Base-by-base conservation (phyloP, 305 asterid species). In the Vinca major region DNA sequence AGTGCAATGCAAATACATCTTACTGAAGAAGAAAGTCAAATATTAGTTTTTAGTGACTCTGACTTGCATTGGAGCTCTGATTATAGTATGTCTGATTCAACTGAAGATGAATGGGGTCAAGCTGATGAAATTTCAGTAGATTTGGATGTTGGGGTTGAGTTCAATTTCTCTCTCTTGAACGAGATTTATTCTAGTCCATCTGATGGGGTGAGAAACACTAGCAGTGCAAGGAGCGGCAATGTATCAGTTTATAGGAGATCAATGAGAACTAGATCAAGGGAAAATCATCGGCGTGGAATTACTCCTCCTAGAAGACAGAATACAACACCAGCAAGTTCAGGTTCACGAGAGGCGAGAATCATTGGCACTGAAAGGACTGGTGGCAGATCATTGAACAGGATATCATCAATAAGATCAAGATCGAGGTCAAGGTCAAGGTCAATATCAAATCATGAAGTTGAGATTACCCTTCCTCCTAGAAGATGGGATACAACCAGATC, bases 1-100 rank as follows among this genome's bases (percentile, higher is more conserved):
- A 79, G 80, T 74, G 80, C 80, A 10, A 76, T 80, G 73, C 84
- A 80, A 51, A 67, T 75, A 8, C 80, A 75, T 45, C 17, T 62
- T 14, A 26, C 33, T 26, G 33, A 26, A 88, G 49, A 50, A 75
- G 63, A 55, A 80, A 81, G 14, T 53, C 43, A 64, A 68, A 43
- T 19, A 80, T 14, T 4, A 80, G 8, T 41, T 63, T 16, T 14
- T 39, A 39, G 79, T 60, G 58, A 50, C 77, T 11, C 69, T 74
- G 74, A 75, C 63, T 13, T 39, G 33, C 62, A 86, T 56, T 13
- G 47, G 70, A 14, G 17, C 51, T 82, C 75, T 73, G 82, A 6
- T 1, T 71, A 70, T 69, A 86, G 79, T 40, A 56, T 73, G 17
- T 58, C 47, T 67, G 72, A 80, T 0, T 86, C 74, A 12, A 20